Evolutionary conservation across 768 basidiomycete species (phyloP), one percentile per base, ranked within the genome.

Genomic region (Tricholoma flavovirens): DNA sequence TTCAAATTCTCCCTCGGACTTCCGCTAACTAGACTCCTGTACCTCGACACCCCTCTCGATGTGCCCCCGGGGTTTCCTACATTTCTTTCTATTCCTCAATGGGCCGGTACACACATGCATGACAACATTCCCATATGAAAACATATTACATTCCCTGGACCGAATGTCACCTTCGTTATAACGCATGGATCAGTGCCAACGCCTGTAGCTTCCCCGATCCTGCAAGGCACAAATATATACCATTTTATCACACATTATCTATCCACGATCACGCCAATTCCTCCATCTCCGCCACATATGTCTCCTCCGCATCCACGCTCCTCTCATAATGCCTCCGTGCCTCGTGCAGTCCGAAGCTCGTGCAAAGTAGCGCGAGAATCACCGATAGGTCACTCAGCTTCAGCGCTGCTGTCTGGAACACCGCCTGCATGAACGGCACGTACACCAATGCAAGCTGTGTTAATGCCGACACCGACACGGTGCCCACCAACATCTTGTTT

Each of bases 361-460:
- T 73, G 5, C 65, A 81, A 1, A 83, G 93, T 48, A 97, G 73
- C 11, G 73, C 71, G 22, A 98, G 67, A 2, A 98, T 77, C 29
- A 86, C 81, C 11, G 75, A 71, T 58, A 98, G 61, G 71, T 98
- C 96, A 50, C 78, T 70, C 35, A 75, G 51, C 30, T 78, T 73
- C 12, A 98, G 75, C 11, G 91, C 85, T 58, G 88, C 91, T 24
- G 96, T 98, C 75, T 98, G 94, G 81, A 98, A 98, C 53, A 98
- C 78, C 50, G 80, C 76, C 70, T 98, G 96, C 81, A 97, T 83
- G 61, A 93, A 77, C 0, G 94, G 90, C 52, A 98, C 80, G 65
- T 98, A 98, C 55, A 98, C 82, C 59, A 98, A 77, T 22, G 81
- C 81, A 30, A 98, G 82, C 73, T 96, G 89, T 40, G 86, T 86